Conservation (phyloP, 2,329 filamentous ascomycete species). For the Penicillium sclerotigenum region DNA sequence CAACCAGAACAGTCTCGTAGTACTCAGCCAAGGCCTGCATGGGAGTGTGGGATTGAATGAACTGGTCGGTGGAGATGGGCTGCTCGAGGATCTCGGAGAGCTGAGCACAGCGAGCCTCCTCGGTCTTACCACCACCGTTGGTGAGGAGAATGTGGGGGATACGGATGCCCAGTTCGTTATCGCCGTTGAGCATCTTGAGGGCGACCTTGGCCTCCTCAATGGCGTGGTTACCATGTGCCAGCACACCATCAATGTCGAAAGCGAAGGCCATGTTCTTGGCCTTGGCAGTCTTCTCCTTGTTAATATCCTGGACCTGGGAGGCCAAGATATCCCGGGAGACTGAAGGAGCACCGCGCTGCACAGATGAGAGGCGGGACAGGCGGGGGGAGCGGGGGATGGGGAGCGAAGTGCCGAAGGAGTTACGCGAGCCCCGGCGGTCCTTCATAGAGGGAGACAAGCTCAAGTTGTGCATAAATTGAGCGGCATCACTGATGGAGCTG, state of each 20-base stretch:
- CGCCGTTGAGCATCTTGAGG: constrained; percentile 69
- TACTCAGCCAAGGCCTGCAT: constrained; percentile 74
- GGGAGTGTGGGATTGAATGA: constrained; percentile 74
- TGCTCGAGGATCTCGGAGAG: constrained; percentile 63
- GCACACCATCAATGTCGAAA: constrained; percentile 67
- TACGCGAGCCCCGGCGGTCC: constrained; percentile 66
- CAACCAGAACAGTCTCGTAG: constrained; percentile 72
- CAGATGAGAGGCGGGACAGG: constrained; percentile 64
- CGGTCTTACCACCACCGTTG: constrained; percentile 71
- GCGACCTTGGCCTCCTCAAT: constrained; percentile 66
- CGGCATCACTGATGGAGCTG: constrained; percentile 65
- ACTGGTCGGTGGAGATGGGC: constrained; percentile 67
- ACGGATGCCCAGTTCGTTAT: constrained; percentile 75
- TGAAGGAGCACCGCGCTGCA: constrained; percentile 53
- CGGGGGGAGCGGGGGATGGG: constrained; percentile 70
- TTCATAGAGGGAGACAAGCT: constrained; percentile 65
- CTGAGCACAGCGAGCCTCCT: constrained; percentile 62
- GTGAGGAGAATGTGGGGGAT: constrained; percentile 73
- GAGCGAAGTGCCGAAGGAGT: constrained; percentile 70
- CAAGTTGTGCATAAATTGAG: constrained; percentile 70
- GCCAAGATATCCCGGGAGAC: constrained; percentile 63
- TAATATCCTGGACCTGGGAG: constrained; percentile 66
- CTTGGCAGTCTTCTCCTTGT: constrained; percentile 61
- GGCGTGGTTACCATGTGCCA: constrained; percentile 68
- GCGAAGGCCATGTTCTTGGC: constrained; percentile 80